Conservation (phyloP, 768 basidiomycete species). For the Lactarius hatsudake region DNA sequence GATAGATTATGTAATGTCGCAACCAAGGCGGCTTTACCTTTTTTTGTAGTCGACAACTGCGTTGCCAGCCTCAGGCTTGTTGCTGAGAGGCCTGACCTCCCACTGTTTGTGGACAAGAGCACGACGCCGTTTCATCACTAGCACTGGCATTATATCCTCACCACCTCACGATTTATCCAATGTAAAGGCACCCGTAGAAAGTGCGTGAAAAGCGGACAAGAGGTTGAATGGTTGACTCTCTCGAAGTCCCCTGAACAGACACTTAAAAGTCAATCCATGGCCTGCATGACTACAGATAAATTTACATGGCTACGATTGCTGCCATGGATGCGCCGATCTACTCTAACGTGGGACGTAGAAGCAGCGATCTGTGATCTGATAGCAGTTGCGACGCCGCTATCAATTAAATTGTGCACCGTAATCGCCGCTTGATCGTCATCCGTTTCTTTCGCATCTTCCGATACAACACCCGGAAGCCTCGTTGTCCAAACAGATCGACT, state of each 20-base stretch:
- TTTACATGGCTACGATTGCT: not conserved
- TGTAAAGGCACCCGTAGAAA: not conserved
- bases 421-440: not conserved
- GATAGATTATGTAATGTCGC: not conserved
- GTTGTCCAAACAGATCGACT: not conserved
- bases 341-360: not conserved
- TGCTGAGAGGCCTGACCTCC: no score
- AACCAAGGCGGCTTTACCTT: not conserved
- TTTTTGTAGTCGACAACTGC: not conserved
- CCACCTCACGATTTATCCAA: not conserved
- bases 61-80: no score
- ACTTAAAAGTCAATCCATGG: not conserved
- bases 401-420: not conserved
- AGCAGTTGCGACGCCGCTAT: no score
- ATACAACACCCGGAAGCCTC: not conserved
- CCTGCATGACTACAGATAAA: not conserved
- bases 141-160: not conserved
- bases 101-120: not conserved
- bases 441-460: not conserved
- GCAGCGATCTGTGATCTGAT: no score
- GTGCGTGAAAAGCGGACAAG: not conserved
- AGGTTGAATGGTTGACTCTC: not conserved
- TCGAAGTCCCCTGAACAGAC: not conserved
- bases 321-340: not conserved
- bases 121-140: not conserved